Conservation (phyloP, 805 yeast species). For the Myxozyma nipponensis region DNA sequence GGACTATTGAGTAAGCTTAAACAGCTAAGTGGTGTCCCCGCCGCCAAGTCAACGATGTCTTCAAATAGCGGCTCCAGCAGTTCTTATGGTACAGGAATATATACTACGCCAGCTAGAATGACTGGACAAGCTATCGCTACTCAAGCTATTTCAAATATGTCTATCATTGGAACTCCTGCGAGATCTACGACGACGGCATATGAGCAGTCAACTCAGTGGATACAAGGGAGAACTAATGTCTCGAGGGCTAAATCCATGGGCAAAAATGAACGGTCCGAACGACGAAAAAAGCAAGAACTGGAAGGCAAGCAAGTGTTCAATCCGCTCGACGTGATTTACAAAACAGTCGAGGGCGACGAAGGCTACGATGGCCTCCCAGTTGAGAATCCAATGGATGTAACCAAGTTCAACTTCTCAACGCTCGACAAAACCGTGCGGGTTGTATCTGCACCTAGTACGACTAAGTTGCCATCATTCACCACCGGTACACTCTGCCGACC, state of each 20-base stretch:
- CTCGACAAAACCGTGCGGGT: constrained; percentile 22
- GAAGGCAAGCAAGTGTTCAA: constrained; percentile 60
- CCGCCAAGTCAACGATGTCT: constrained; percentile 10
- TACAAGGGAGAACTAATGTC: constrained; percentile 55
- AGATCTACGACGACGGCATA: neutral
- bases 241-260: constrained; percentile 70
- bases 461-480: constrained; percentile 55
- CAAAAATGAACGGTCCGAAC: constrained; percentile 60
- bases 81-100: constrained; percentile 1
- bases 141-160: constrained; percentile 2
- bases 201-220: constrained; percentile 41
- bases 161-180: neutral
- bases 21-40: constrained; percentile 8
- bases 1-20: constrained; percentile 20
- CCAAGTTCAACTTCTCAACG: constrained; percentile 13
- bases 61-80: constrained; percentile 1
- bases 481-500: constrained; percentile 50
- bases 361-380: constrained; percentile 27
- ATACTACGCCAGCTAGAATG: constrained; percentile 4
- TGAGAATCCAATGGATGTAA: constrained; percentile 19
- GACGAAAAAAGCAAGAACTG: constrained; percentile 59
- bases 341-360: constrained; percentile 31
- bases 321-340: constrained; percentile 42
- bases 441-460: constrained; percentile 30
- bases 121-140: neutral